Evolutionary conservation across 495 filamentous ascomycete species (phyloP).

Genomic region (Lepidopterella palustris): DNA sequence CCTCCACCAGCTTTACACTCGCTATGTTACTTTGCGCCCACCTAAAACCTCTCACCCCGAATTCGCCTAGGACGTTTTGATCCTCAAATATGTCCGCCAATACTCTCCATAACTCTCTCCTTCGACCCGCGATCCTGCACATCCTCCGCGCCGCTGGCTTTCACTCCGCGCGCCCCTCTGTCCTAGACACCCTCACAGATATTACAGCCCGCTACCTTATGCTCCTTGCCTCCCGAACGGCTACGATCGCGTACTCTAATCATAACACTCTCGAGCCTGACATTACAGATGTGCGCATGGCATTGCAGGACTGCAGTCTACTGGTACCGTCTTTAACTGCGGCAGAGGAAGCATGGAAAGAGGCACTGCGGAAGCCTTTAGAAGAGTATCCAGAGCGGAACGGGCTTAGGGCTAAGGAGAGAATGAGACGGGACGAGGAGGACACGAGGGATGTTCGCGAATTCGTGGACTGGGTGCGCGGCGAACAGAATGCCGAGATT

Average conservation of each 20-base stretch:
- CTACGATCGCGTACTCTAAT: constrained; percentile 48
- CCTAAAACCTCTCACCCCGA: not conserved
- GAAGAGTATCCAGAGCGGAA: constrained; percentile 26
- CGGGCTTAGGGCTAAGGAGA: constrained; percentile 27
- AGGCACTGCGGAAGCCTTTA: constrained; percentile 33
- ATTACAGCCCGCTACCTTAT: constrained; percentile 67
- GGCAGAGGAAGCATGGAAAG: constrained; percentile 51
- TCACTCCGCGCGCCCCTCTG: constrained; percentile 63
- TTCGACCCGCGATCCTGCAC: constrained; percentile 74
- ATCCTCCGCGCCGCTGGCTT: constrained; percentile 84
- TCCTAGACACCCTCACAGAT: constrained; percentile 72
- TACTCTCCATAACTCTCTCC: constrained; percentile 63
- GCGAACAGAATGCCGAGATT: constrained; percentile 65
- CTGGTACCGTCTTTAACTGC: constrained; percentile 55
- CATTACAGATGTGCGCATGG: constrained; percentile 74
- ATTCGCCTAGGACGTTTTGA: not conserved
- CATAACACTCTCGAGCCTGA: constrained; percentile 47
- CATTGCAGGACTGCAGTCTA: constrained; percentile 67
- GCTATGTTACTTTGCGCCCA: not conserved
- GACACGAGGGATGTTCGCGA: constrained; percentile 67
- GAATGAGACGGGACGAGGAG: constrained; percentile 47
- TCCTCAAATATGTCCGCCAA: constrained; percentile 22
- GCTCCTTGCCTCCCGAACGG: constrained; percentile 58
- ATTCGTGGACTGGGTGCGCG: constrained; percentile 68
- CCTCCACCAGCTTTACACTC: not conserved